Conservation (phyloP, 2,329 filamentous ascomycete genomes). For the Aspergillus tanneri region DNA sequence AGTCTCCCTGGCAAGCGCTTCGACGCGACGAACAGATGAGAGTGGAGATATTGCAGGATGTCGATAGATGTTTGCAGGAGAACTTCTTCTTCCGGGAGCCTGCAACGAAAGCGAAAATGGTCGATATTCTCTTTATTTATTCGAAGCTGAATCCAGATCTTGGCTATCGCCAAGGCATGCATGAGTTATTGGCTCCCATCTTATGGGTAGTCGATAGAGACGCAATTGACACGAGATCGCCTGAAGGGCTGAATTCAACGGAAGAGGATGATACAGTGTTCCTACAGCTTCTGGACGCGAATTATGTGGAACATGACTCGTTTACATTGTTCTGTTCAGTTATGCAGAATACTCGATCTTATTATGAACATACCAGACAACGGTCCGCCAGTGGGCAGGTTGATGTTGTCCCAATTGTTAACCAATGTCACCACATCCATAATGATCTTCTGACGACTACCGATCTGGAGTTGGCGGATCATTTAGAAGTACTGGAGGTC, state of each 20-base stretch:
- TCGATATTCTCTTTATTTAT: slow-evolving; percentile 90
- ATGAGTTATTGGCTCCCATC: slow-evolving; percentile 88
- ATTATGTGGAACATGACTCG: slow-evolving; percentile 83
- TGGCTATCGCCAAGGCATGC: slow-evolving; percentile 98
- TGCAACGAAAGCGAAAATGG: slow-evolving; percentile 72
- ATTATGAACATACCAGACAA: slow-evolving; percentile 71
- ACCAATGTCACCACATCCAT: slow-evolving; percentile 82
- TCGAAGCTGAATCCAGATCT: slow-evolving; percentile 86
- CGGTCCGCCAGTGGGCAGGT: slow-evolving; percentile 44
- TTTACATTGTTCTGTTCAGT: slow-evolving; percentile 81
- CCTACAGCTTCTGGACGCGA: slow-evolving; percentile 66
- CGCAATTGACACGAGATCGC: slow-evolving; percentile 59
- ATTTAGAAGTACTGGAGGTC: slow-evolving; percentile 80
- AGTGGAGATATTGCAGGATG: slow-evolving; percentile 89
- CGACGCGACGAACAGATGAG: slow-evolving; percentile 80
- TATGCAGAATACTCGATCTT: slow-evolving; percentile 83
- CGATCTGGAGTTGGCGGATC: slow-evolving; percentile 78
- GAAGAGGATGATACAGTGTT: slow-evolving; percentile 53
- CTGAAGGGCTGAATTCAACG: slow-evolving; percentile 33
- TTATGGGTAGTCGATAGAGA: slow-evolving; percentile 82
- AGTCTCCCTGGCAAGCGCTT: slow-evolving; percentile 90
- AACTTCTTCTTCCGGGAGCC: slow-evolving; percentile 84
- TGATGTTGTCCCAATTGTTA: slow-evolving; percentile 70
- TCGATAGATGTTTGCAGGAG: slow-evolving; percentile 85
- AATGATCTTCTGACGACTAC: slow-evolving; percentile 73